Evolutionary conservation across 2,329 filamentous ascomycete species (phyloP), one percentile per base, ranked within the genome.

Genomic region (Gremmenia infestans): DNA sequence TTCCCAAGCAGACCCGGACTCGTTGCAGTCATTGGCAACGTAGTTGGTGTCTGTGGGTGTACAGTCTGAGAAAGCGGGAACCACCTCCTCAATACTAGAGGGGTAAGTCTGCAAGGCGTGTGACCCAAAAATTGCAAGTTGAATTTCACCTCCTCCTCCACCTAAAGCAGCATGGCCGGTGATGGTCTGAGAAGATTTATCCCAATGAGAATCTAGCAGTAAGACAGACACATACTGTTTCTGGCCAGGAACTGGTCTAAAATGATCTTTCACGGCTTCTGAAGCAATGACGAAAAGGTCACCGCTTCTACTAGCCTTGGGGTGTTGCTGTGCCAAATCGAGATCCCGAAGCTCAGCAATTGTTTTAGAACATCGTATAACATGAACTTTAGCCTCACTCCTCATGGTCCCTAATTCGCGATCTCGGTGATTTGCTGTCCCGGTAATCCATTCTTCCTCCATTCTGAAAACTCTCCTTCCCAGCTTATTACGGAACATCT

Each of bases 51-150:
- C 90, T 0, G 91, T 97, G 35, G 87, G 84, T 2, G 92, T 96
- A 71, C 91, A 96, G 72, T 97, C 92, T 15, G 83, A 87, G 66
- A 97, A 96, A 5, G 91, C 88, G 19, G 91, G 85, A 4, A 91
- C 88, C 1, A 97, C 87, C 67, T 97, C 93, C 70, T 97, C 93
- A 43, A 99, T 82, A 66, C 82, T 88, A 3, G 88, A 81, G 3
- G 94, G 94, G 69, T 97, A 97, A 70, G 89, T 95, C 67, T 97
- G 91, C 60, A 97, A 77, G 66, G 86, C 88, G 67, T 97, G 92
- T 3, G 93, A 97, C 14, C 94, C 94, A 69, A 96, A 97, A 52
- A 97, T 87, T 28, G 87, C 92, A 53, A 97, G 76, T 56, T 91
- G 86, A 58, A 96, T 73, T 59, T 88, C 82, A n/a, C 85, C 88